Evolutionary conservation across 768 basidiomycete genomes (phyloP), one percentile per base, ranked within the genome.

Genomic region (Amanita muscaria): DNA sequence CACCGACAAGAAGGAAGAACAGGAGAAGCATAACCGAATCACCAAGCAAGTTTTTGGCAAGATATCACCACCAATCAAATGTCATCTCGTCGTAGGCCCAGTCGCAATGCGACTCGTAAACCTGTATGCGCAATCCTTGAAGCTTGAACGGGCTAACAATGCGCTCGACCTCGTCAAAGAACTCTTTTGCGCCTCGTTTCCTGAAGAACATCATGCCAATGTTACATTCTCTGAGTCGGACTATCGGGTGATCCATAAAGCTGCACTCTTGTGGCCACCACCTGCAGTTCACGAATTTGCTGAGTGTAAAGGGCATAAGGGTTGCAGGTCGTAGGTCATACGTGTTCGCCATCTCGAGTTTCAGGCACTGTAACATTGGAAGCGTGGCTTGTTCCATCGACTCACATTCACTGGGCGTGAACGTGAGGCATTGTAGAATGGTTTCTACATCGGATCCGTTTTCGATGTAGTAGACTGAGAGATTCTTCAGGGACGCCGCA

Each of bases 171-270:
- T 35, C 18, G 12, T n/a, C 23, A 31, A 43, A 43, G 42, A 43
- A 43, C n/a, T 18, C 19, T 18, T 35, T 43, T 12, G 42, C 42
- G 10, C 42, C 42, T 23, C 32, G 16, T 24, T 34, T 34, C 15
- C 42, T 33, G 21, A 43, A 43, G 32, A 43, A 43, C 14, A n/a
- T 23, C 42, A 43, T 43, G 19, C 42, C 42, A 35, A 43, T 43
- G 19, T 43, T 23, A 15, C 42, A 43, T 4, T n/a, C 19, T 15
- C 8, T 22, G 29, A 43, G 21, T 18, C 23, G 15, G 6, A 31
- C 29, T 16, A 29, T 23, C 7, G 3, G 42, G 7, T 11, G 31
- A 12, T 15, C 18, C 14, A 31, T 11, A 31, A 29, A 29, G 12
- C 12, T 12, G 12, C 6, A 6, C 6, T 29, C 27, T 12, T 29